A percentile compares a stretch with the other conserved stretches of the same genome.
phyloP scores from a whole-genome alignment of 805 yeast genomes.

The Candida vaughaniae region DNA sequence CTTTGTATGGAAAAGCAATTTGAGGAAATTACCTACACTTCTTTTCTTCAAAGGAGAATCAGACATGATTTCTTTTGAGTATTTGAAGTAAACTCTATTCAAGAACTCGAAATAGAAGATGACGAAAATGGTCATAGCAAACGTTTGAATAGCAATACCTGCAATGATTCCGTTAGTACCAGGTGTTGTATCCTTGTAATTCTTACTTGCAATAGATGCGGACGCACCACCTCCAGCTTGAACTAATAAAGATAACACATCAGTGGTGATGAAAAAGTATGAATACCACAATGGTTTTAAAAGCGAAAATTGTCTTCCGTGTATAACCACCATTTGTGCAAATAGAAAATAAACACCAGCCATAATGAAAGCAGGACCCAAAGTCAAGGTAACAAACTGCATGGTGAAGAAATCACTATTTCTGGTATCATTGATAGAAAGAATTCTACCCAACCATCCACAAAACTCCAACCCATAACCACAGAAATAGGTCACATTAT shows the following conservation, averaged over 20 bases:
- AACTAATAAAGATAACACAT: slow-evolving; percentile 34
- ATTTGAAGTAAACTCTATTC: slow-evolving; percentile 29
- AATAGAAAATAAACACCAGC: slow-evolving; percentile 41
- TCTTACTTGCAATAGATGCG: slow-evolving; percentile 27
- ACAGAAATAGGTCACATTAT: slow-evolving; percentile 33
- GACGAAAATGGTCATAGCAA: slow-evolving; percentile 38
- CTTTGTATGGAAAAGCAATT: slow-evolving; percentile 25
- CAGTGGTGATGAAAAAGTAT: slow-evolving; percentile 38
- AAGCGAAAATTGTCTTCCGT: slow-evolving; percentile 36
- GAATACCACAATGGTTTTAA: slow-evolving; percentile 45
- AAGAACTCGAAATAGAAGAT: slow-evolving; percentile 37
- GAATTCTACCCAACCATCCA: slow-evolving; percentile 39
- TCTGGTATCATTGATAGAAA: slow-evolving; percentile 25
- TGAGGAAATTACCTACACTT: slow-evolving; percentile 25
- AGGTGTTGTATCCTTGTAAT: slow-evolving; percentile 21
- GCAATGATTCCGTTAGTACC: slow-evolving; percentile 39
- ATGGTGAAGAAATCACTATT: slow-evolving; percentile 23
- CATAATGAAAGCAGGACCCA: slow-evolving; percentile 45
- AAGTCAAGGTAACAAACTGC: slow-evolving; percentile 36
- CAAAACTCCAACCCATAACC: slow-evolving; percentile 36
- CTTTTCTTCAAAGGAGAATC: slow-evolving; percentile 19
- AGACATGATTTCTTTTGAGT: slow-evolving; percentile 13
- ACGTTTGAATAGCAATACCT: slow-evolving; percentile 38
- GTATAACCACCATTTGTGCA: slow-evolving; percentile 39
- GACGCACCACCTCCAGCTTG: slow-evolving; percentile 44